Percentiles rank a stretch among this genome's conserved stretches.
Evolutionary conservation across 192 early-diverging fungal species (phyloP).

Genomic region (Backusella morwellensis): DNA sequence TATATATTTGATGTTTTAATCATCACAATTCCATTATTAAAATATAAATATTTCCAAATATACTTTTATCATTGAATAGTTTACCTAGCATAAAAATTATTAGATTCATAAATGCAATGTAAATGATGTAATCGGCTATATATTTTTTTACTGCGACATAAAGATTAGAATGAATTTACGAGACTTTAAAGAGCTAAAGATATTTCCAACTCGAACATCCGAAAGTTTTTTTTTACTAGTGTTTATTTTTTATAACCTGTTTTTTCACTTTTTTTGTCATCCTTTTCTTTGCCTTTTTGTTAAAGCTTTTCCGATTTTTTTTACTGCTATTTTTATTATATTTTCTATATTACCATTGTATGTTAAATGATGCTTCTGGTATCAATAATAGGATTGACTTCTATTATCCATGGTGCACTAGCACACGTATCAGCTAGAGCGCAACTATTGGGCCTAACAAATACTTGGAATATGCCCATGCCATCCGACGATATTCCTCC

Average conservation of each 20-base stretch:
- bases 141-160: neutral
- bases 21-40: neutral
- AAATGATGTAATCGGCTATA: neutral
- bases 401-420: neutral
- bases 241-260: neutral
- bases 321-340: neutral
- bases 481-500: neutral
- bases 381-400: neutral
- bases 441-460: neutral
- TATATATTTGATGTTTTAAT: neutral
- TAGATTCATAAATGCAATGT: neutral
- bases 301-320: neutral
- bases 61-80: neutral
- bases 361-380: neutral
- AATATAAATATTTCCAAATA: neutral
- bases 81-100: neutral
- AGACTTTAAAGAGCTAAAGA: neutral
- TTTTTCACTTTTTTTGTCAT: neutral
- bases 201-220: neutral
- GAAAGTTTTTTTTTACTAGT: neutral
- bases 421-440: neutral
- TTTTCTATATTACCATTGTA: neutral
- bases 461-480: conserved; percentile 14
- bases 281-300: neutral
- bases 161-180: neutral